Evolutionary conservation across 768 basidiomycete genomes (phyloP).

Genomic region (Lactarius sp.): DNA sequence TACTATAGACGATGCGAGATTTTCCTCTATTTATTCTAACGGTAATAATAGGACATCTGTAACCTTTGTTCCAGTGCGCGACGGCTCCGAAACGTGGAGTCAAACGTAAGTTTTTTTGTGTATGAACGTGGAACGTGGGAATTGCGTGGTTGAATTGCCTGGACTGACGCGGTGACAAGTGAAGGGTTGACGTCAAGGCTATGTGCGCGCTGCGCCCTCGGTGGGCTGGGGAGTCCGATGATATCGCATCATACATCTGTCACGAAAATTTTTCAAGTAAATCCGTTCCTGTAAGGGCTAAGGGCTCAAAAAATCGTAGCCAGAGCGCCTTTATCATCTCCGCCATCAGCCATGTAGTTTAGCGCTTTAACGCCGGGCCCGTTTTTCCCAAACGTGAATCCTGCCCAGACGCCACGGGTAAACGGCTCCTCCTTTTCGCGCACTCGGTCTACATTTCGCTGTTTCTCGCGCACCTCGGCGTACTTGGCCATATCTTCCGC

Average conservation of each 20-base stretch:
- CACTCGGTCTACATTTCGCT: slow-evolving; percentile 87
- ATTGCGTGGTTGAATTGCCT: background rate
- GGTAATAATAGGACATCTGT: slow-evolving; percentile 4
- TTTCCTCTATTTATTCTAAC: slow-evolving; percentile 12
- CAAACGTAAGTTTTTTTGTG: no score
- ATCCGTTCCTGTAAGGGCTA: background rate
- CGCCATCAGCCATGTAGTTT: slow-evolving; percentile 24
- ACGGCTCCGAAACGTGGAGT: background rate
- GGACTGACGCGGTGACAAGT: background rate
- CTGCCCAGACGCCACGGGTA: slow-evolving; percentile 80
- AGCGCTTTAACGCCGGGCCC: slow-evolving; percentile 55
- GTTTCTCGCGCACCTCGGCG: slow-evolving; percentile 96
- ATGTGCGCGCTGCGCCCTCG: background rate
- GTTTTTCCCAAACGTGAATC: slow-evolving; percentile 89
- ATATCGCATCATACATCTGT: slow-evolving; percentile 4
- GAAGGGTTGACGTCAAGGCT: background rate
- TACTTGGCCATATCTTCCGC: slow-evolving; percentile 98
- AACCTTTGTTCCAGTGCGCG: background rate
- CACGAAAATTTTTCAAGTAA: background rate
- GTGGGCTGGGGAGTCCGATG: background rate
- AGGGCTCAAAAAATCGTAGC: slow-evolving; percentile 35
- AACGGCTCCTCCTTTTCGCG: slow-evolving; percentile 79
- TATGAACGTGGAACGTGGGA: background rate
- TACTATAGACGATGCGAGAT: background rate
- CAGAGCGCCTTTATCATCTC: slow-evolving; percentile 29